Conservation (phyloP, 2,329 filamentous ascomycete species). For the Raffaelea arxii region DNA sequence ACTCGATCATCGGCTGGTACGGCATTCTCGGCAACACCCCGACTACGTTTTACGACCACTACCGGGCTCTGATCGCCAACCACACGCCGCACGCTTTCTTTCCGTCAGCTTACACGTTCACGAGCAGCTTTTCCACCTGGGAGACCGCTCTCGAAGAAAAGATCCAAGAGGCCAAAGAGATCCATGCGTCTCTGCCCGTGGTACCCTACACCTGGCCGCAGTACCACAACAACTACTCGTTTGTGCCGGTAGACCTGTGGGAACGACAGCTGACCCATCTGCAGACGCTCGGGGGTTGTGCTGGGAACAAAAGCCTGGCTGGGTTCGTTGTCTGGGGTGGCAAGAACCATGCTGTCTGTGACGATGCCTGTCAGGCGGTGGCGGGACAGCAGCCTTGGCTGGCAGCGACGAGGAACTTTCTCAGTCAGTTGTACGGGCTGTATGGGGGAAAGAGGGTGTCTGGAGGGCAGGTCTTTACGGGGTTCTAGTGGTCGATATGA, state of each 20-base stretch:
- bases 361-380: slow-evolving; percentile 7
- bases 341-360: slow-evolving; percentile 9
- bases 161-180: not conserved
- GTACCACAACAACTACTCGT: slow-evolving; percentile 9
- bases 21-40: slow-evolving; percentile 8
- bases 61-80: slow-evolving; percentile 7
- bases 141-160: not conserved
- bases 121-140: slow-evolving; percentile 5
- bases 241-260: slow-evolving; percentile 6
- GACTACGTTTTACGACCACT: slow-evolving; percentile 4
- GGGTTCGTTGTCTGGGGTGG: slow-evolving; percentile 7
- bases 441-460: not conserved
- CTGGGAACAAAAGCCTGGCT: not conserved
- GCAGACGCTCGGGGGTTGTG: not conserved
- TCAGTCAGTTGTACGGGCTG: slow-evolving; percentile 6
- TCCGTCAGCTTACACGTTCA: slow-evolving; percentile 7
- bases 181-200: slow-evolving; percentile 3
- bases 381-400: slow-evolving; percentile 9
- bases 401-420: slow-evolving; percentile 3
- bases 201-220: slow-evolving; percentile 8
- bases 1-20: slow-evolving; percentile 7
- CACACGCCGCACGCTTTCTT: slow-evolving; percentile 8
- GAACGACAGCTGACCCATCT: slow-evolving; percentile 2
- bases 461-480: slow-evolving; percentile 2
- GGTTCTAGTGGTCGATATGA: too few relatives aligned